Conservation (phyloP, 805 yeast species). For the Candida sakaeoensis region DNA sequence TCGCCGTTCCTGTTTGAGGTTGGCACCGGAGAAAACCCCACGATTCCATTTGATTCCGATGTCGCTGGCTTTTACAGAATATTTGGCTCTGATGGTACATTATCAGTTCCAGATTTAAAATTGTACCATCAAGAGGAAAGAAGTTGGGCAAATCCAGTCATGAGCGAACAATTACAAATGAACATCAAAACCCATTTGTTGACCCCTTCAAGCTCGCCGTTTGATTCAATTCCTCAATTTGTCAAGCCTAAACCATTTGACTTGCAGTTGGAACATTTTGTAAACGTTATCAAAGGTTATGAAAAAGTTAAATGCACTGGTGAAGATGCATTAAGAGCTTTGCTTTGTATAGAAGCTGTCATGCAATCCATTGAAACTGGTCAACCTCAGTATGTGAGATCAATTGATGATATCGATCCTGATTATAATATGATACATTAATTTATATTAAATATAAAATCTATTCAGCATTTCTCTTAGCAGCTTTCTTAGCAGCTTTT, state of each 20-base stretch:
- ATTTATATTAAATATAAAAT: constrained; percentile 1
- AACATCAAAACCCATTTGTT: constrained; percentile 13
- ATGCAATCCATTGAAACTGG: constrained; percentile 31
- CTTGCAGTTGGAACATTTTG: constrained; percentile 35
- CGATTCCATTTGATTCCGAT: constrained; percentile 27
- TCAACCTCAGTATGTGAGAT: constrained; percentile 24
- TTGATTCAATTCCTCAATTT: constrained; percentile 18
- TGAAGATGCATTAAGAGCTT: constrained; percentile 36
- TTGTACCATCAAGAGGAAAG: constrained; percentile 24
- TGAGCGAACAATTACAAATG: constrained; percentile 18
- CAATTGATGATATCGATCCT: neutral
- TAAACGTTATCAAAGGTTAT: constrained; percentile 28
- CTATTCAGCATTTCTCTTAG: constrained; percentile 86
- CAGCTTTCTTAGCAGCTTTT: constrained; percentile 88
- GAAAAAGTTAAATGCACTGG: constrained; percentile 25
- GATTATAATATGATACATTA: constrained; percentile 1
- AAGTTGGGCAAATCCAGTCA: constrained; percentile 25
- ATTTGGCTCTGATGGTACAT: constrained; percentile 36
- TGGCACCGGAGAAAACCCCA: constrained; percentile 44
- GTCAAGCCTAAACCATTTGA: constrained; percentile 27
- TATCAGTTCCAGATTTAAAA: constrained; percentile 35
- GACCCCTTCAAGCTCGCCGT: constrained; percentile 32
- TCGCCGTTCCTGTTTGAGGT: constrained; percentile 40
- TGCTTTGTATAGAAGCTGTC: constrained; percentile 37
- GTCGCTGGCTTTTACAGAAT: constrained; percentile 34